These are phyloP conservation scores for Sugiyamaella castrensis DNA, from an alignment of 1,139 yeast species.

Conservation along the genomic window DNA sequence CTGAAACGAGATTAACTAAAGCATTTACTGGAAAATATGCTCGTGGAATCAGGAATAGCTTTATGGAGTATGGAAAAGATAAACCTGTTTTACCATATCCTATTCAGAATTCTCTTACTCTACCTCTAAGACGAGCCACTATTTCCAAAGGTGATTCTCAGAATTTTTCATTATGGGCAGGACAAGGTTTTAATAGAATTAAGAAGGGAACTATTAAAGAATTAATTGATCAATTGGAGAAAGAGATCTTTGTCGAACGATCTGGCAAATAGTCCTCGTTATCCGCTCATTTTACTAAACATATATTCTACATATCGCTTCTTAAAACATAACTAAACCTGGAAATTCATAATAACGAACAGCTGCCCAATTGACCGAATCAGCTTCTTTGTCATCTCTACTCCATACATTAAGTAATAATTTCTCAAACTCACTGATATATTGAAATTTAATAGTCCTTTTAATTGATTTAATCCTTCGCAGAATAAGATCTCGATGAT, in stretches of 20 bases:
- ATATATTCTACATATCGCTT: too few relatives aligned
- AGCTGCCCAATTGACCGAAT: too few relatives aligned
- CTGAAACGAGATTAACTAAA: slow-evolving; percentile 19
- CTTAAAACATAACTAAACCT: too few relatives aligned
- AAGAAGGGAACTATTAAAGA: slow-evolving; percentile 3
- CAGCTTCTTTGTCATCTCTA: too few relatives aligned
- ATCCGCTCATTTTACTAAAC: too few relatives aligned
- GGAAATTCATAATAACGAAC: too few relatives aligned
- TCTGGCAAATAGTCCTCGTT: too few relatives aligned
- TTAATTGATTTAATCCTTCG: too few relatives aligned
- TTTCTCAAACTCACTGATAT: too few relatives aligned
- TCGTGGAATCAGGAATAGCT: slow-evolving; percentile 19
- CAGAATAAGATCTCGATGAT: too few relatives aligned
- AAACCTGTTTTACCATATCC: slow-evolving; percentile 21
- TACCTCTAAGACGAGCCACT: slow-evolving; percentile 18
- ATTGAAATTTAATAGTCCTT: too few relatives aligned
- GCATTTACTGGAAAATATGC: slow-evolving; percentile 24
- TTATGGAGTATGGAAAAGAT: slow-evolving; percentile 10
- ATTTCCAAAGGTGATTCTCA: slow-evolving; percentile 12
- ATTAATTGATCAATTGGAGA: slow-evolving; percentile 5
- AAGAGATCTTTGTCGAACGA: not conserved
- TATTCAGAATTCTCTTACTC: slow-evolving; percentile 22
- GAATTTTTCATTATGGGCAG: slow-evolving; percentile 21
- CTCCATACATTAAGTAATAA: too few relatives aligned
- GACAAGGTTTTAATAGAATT: slow-evolving; percentile 18